Evolutionary conservation across 768 basidiomycete species (phyloP).

Genomic region (Tylopilus plumbeoviolaceoides): DNA sequence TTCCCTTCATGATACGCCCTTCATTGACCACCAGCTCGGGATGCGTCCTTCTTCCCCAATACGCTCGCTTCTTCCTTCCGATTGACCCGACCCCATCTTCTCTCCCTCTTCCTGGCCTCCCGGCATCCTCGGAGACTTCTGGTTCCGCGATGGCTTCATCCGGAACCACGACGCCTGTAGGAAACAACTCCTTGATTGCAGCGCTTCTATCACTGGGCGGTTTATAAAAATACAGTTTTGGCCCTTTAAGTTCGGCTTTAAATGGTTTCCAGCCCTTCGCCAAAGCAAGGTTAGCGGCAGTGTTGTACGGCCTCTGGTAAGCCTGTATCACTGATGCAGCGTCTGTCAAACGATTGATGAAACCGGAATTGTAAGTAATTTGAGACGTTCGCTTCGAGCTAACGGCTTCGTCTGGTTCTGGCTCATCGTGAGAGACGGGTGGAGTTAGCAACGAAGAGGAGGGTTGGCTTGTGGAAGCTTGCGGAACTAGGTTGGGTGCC

Average conservation of each 20-base stretch:
- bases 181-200: conserved; percentile 73
- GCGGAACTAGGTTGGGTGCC: conserved; percentile 11
- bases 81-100: conserved; percentile 26
- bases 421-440: conserved; percentile 44
- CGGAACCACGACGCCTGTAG: conserved; percentile 55
- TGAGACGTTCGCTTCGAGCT: conserved; percentile 67
- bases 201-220: conserved; percentile 64
- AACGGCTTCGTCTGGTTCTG: conserved; percentile 28
- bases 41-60: conserved; percentile 75
- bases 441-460: conserved; percentile 48
- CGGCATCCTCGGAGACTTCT: conserved; percentile 27
- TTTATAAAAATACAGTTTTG: conserved; percentile 85
- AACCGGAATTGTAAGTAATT: conserved; percentile 69
- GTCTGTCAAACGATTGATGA: conserved; percentile 65
- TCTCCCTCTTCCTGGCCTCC: conserved; percentile 31
- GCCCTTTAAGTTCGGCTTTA: conserved; percentile 79
- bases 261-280: conserved; percentile 83
- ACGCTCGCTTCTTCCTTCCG: conserved; percentile 59
- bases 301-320: conserved; percentile 25
- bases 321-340: conserved; percentile 41
- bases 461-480: conserved; percentile 28
- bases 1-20: conserved; percentile 54
- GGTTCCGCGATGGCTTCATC: conserved; percentile 35
- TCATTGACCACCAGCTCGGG: conserved; percentile 54
- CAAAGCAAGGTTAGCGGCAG: conserved; percentile 36